A percentile compares a stretch with the other conserved stretches of the same genome.
Conservation (phyloP, 164 flowering plant species). For the Aristolochia californica region DNA sequence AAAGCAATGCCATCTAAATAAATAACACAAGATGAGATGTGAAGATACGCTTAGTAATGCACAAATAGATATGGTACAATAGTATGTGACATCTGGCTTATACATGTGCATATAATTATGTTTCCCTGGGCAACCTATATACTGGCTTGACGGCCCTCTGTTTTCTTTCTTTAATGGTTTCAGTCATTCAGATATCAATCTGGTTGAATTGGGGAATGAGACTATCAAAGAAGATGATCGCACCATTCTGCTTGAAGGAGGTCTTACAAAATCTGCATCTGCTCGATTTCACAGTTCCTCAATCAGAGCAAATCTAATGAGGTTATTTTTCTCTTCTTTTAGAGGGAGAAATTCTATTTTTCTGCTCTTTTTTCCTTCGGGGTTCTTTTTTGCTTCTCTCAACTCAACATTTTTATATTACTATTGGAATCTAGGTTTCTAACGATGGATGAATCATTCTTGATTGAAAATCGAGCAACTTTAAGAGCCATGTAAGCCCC, state of each 20-base stretch:
- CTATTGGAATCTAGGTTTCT: conserved; percentile 45
- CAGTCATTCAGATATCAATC: conserved; percentile 89
- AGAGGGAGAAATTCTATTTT: neutral
- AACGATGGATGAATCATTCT: conserved; percentile 76
- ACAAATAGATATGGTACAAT: too few species aligned
- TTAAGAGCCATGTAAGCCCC: conserved; percentile 73
- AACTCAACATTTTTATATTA: neutral
- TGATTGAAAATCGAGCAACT: conserved; percentile 70
- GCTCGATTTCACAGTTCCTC: conserved; percentile 47
- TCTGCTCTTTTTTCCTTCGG: neutral
- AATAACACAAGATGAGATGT: too few species aligned
- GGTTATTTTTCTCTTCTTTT: conserved; percentile 28
- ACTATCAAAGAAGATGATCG: conserved; percentile 73
- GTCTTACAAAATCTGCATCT: conserved; percentile 76
- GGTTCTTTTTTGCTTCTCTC: neutral
- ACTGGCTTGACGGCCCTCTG: too few species aligned
- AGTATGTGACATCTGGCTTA: too few species aligned
- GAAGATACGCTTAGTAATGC: too few species aligned
- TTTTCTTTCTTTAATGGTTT: conserved; percentile 3
- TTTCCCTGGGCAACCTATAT: too few species aligned
- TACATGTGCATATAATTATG: too few species aligned
- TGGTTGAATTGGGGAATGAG: conserved; percentile 65
- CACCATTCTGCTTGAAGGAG: conserved; percentile 81
- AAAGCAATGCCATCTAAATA: too few species aligned
- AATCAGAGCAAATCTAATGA: conserved; percentile 53